Evolutionary conservation across 257 asterid species (phyloP).

Genomic region (Leonotis leonurus): DNA sequence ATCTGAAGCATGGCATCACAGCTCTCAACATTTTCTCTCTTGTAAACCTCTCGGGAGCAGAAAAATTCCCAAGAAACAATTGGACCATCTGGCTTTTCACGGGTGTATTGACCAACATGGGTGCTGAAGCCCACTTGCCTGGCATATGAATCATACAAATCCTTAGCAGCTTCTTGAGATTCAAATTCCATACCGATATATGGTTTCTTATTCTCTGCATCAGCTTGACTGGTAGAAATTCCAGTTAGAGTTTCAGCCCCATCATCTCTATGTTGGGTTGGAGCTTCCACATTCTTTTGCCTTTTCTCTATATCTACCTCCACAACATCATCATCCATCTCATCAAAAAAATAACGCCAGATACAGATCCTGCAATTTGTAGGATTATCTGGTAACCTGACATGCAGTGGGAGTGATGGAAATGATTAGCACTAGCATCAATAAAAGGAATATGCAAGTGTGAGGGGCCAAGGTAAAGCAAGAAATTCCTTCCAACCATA

Average conservation of each 20-base stretch:
- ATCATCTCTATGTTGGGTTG: constrained; percentile 24
- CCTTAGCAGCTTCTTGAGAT: constrained; percentile 70
- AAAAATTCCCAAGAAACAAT: constrained; percentile 53
- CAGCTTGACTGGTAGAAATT: constrained; percentile 34
- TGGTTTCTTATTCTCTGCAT: constrained; percentile 39
- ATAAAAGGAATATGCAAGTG: background rate
- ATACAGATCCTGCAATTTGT: background rate
- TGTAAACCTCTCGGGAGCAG: constrained; percentile 58
- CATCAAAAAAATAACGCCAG: constrained; percentile 17
- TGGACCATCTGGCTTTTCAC: constrained; percentile 56
- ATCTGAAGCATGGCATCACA: constrained; percentile 61
- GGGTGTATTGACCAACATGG: constrained; percentile 52
- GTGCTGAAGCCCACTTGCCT: constrained; percentile 57
- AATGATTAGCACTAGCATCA: background rate
- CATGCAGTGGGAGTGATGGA: background rate
- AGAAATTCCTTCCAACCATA: background rate
- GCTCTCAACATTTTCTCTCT: constrained; percentile 50
- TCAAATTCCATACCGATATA: constrained; percentile 66
- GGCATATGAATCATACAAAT: constrained; percentile 59
- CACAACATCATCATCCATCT: constrained; percentile 38
- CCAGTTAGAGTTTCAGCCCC: constrained; percentile 28
- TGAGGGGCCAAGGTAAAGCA: constrained; percentile 1
- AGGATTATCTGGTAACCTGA: constrained; percentile 11
- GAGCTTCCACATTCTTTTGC: constrained; percentile 33
- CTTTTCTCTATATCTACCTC: constrained; percentile 38